A percentile compares a stretch with the other conserved stretches of the same genome.
These are phyloP conservation scores for Silene coronaria DNA, from an alignment of 179 eudicot genomes.

Conservation along the genomic window DNA sequence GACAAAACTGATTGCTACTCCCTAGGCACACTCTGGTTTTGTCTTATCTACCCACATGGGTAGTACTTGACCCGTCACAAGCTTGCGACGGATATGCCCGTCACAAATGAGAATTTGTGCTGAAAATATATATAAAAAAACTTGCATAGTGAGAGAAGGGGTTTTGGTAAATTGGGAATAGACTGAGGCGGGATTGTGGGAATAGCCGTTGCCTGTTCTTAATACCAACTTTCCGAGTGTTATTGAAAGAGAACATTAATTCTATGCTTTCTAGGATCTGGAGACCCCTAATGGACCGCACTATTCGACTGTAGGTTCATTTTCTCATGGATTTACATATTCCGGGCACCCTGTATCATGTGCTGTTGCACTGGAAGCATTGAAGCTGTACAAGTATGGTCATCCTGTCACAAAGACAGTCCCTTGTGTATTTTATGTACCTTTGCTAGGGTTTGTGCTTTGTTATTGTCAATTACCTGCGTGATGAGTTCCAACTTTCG, in stretches of 20 bases:
- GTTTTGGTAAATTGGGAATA: background rate
- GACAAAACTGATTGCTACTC: too few relatives aligned
- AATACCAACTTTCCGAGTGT: background rate
- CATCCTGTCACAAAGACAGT: conserved; percentile 12
- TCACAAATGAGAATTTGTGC: too few relatives aligned
- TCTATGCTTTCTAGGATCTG: background rate
- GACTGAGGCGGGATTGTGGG: background rate
- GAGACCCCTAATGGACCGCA: background rate
- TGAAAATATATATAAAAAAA: too few relatives aligned
- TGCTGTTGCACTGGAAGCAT: conserved; percentile 87
- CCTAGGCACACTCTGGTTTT: too few relatives aligned
- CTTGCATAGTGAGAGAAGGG: background rate
- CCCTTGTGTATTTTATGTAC: background rate
- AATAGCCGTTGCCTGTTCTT: background rate
- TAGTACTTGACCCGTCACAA: too few relatives aligned
- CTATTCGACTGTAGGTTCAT: conserved; percentile 39
- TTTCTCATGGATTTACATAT: conserved; percentile 94
- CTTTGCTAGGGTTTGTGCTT: background rate
- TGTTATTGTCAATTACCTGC: background rate
- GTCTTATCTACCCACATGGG: too few relatives aligned
- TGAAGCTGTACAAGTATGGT: conserved; percentile 85
- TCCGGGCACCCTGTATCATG: conserved; percentile 95
- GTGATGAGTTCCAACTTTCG: background rate
- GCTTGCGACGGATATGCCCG: too few relatives aligned
- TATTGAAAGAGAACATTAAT: background rate